phyloP scores from a whole-genome alignment of 2,329 filamentous ascomycete genomes.

The Emmonsia crescens region DNA sequence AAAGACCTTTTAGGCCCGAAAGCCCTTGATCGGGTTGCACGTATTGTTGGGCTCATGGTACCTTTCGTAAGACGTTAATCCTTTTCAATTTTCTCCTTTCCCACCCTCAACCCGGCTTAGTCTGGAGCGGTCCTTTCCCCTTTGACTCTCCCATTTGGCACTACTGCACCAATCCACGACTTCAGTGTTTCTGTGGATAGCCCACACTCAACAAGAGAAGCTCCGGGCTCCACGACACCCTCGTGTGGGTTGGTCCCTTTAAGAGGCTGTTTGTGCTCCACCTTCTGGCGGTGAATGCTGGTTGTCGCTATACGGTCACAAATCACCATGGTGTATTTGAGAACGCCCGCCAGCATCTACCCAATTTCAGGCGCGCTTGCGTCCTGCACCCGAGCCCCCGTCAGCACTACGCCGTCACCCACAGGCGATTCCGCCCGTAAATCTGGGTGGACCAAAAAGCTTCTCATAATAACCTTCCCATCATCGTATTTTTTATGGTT shows the following conservation, averaged over 20 bases:
- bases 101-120: slow-evolving; percentile 2
- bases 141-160: not conserved
- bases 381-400: not conserved
- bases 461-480: not conserved
- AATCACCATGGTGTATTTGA: not conserved
- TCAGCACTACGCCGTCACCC: not conserved
- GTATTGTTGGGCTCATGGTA: slow-evolving; percentile 56
- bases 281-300: not conserved
- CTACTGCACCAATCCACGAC: not conserved
- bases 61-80: slow-evolving; percentile 57
- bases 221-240: not conserved
- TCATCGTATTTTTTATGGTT: not conserved
- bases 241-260: not conserved
- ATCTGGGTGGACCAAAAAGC: not conserved
- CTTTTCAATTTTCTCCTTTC: slow-evolving; percentile 13
- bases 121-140: slow-evolving; percentile 5
- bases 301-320: not conserved
- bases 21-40: slow-evolving; percentile 54
- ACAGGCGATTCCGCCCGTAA: not conserved
- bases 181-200: not conserved
- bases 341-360: not conserved
- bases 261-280: not conserved
- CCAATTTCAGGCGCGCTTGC: not conserved
- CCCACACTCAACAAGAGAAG: not conserved
- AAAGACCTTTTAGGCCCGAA: slow-evolving; percentile 50